Base-by-base conservation (phyloP, 495 filamentous ascomycete species). In the Friedmanniomyces endolithicus region DNA sequence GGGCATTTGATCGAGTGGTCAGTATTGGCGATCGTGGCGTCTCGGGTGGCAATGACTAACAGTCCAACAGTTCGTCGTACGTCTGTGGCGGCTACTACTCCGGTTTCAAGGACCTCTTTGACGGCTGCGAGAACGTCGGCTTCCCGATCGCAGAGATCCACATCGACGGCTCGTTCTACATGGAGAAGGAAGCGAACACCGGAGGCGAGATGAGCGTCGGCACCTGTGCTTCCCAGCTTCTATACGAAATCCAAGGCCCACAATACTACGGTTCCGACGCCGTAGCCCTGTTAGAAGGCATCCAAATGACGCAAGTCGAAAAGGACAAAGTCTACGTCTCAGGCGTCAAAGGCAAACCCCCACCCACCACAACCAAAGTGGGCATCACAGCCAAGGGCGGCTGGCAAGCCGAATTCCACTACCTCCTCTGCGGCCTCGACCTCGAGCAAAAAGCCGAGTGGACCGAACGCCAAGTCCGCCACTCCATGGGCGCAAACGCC, bases 71-170 rank as follows among this genome's bases (percentile, higher is more conserved):
- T 59, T 72, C 70, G 17, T 70, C 70, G 23, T 81, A 80, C 52
- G 76, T 78, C 27, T 73, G 67, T 27, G 78, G 78, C 0, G 78
- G 74, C 11, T 76, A 80, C 57, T 81, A 71, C 56, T 70, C 75
- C 8, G 78, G 45, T 34, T 67, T 65, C 56, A 64, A 64, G 34
- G 57, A 55, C 43, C 46, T 68, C 14, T 55, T 65, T 23, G 47
- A 51, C 7, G 65, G 57, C 25, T 56, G 56, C 49, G 47, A 43
- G 12, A 63, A 66, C 45, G 46, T 68, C 20, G 65, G 62, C 7
- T 66, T 63, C 39, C 62, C 64, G 4, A 66, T 68, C 44, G 64
- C 59, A 11, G 62, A 56, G 34, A 50, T 68, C 22, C 52, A 63
- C 20, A 24, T 53, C 16, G 48, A 62, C n/a, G 65, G 64, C 14